Conservation (phyloP, 1,284 basidiomycete genomes). For the Moesziomyces sp. region DNA sequence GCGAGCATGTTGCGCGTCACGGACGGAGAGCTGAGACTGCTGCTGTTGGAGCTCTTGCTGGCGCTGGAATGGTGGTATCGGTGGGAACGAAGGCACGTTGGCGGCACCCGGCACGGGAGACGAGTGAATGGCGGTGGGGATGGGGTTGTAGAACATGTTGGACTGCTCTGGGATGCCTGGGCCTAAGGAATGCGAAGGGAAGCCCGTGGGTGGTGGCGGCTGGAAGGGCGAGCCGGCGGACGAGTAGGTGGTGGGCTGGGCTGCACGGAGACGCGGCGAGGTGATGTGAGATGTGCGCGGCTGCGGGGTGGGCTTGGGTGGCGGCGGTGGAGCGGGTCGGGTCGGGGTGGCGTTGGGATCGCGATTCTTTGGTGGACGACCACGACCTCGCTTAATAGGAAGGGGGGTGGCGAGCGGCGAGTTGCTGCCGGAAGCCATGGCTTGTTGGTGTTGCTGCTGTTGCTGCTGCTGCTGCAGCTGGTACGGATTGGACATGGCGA, state of each 20-base stretch:
- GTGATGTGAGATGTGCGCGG: constrained; percentile 43
- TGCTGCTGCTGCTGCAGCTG: constrained; percentile 40
- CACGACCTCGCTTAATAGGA: constrained; percentile 46
- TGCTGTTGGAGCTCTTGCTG: constrained; percentile 46
- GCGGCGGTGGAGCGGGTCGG: constrained; percentile 17
- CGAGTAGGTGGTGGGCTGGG: constrained; percentile 12
- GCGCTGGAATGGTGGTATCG: constrained; percentile 34
- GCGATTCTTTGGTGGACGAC: constrained; percentile 48
- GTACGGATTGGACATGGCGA: constrained; percentile 42
- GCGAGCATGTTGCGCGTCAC: constrained; percentile 30
- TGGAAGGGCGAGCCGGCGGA: constrained; percentile 37
- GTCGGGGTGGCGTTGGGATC: constrained; percentile 32
- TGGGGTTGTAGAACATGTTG: constrained; percentile 38
- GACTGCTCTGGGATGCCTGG: constrained; percentile 43
- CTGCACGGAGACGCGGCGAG: constrained; percentile 36
- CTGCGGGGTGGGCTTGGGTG: constrained; percentile 37
- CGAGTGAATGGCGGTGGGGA: constrained; percentile 15
- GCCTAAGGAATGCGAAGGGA: constrained; percentile 27
- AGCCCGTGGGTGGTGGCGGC: constrained; percentile 25
- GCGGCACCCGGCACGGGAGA: constrained; percentile 11
- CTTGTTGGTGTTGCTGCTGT: constrained; percentile 32
- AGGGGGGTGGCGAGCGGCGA: constrained; percentile 32
- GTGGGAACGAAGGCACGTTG: constrained; percentile 30
- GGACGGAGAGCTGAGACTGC: constrained; percentile 29
- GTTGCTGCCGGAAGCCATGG: constrained; percentile 46